A percentile compares a stretch with the other conserved stretches of the same genome.
Conservation (phyloP, 495 filamentous ascomycete species). For the Tuber melanosporum region DNA sequence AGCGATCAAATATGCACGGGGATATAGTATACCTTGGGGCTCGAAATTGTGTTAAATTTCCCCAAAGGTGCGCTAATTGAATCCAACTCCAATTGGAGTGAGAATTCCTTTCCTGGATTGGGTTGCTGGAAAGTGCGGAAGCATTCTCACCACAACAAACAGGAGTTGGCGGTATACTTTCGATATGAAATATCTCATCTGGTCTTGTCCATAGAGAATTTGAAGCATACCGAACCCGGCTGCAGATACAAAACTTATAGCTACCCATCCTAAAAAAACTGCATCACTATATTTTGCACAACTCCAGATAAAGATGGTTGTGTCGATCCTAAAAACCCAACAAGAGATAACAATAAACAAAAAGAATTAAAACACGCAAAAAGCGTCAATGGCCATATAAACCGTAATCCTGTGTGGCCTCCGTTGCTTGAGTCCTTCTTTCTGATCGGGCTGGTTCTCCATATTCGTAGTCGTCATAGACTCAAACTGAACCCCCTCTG, state of each 20-base stretch:
- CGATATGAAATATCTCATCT: conserved; percentile 6
- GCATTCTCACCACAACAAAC: no score
- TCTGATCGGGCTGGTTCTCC: no score
- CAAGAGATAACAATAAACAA: conserved; percentile 11
- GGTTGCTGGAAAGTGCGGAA: no score
- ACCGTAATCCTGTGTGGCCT: neutral
- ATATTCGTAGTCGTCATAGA: no score
- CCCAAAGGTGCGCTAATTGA: no score
- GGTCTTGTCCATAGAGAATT: neutral
- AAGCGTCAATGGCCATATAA: neutral
- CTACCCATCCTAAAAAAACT: conserved; percentile 13
- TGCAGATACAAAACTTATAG: conserved; percentile 1
- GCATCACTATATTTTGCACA: neutral
- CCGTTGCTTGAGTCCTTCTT: neutral
- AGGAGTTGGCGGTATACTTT: no score
- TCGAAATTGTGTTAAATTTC: no score
- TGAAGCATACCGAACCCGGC: neutral
- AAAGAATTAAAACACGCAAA: neutral
- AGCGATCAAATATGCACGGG: no score
- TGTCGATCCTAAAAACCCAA: conserved; percentile 9
- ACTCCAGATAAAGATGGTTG: conserved; percentile 15
- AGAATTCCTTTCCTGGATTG: no score
- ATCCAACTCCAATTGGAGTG: no score
- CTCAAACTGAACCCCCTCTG: no score
- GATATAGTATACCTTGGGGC: no score